Percentiles rank a stretch among this genome's conserved stretches.
These are phyloP conservation scores for Plasmodium berghei DNA, from an alignment of 169 alveolate species.

Conservation along the genomic window DNA sequence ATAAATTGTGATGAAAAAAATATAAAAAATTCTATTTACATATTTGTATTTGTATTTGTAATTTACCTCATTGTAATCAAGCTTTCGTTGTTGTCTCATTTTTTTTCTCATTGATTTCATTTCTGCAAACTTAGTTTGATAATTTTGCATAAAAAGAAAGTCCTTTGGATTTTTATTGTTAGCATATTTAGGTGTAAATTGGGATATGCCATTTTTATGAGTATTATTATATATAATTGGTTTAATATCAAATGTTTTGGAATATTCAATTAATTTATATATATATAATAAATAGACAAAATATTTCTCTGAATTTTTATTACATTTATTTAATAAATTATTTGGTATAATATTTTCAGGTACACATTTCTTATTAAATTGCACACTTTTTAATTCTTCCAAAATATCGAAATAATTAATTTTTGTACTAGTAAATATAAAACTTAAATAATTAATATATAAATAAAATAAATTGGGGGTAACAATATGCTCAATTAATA, in stretches of 20 bases:
- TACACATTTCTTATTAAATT: slow-evolving; percentile 7
- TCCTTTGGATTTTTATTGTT: slow-evolving; percentile 65
- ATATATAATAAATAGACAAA: slow-evolving; percentile 19
- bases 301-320: slow-evolving; percentile 31
- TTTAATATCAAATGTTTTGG: slow-evolving; percentile 26
- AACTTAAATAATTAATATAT: slow-evolving; percentile 32
- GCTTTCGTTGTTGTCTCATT: slow-evolving; percentile 62
- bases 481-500: slow-evolving; percentile 56
- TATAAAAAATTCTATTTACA: neutral
- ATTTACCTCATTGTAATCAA: slow-evolving; percentile 66
- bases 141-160: slow-evolving; percentile 44
- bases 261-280: slow-evolving; percentile 49
- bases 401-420: neutral
- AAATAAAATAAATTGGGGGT: slow-evolving; percentile 40
- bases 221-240: slow-evolving; percentile 28
- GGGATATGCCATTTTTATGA: slow-evolving; percentile 1
- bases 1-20: neutral
- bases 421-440: slow-evolving; percentile 1
- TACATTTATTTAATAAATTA: neutral
- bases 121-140: slow-evolving; percentile 46
- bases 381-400: neutral
- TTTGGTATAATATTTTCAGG: neutral
- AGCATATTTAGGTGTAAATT: slow-evolving; percentile 71
- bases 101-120: slow-evolving; percentile 48
- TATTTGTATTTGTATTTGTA: neutral